Evolutionary conservation across 345 rosid species (phyloP).

Genomic region (Rhodamnia rubescens): DNA sequence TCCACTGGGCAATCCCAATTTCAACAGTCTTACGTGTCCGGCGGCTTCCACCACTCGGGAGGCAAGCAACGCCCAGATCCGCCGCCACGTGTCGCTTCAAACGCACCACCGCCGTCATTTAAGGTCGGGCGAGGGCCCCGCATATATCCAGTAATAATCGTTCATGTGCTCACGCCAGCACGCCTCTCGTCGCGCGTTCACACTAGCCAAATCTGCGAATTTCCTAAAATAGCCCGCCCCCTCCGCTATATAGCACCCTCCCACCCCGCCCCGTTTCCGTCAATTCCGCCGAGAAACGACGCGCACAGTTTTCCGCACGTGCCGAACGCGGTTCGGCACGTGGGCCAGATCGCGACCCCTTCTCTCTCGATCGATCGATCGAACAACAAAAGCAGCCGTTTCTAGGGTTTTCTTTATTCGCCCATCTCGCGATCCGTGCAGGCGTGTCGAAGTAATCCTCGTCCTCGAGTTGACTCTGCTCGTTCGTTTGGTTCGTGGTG

Average conservation of each 20-base stretch:
- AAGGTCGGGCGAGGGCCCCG: neutral
- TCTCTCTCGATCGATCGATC: neutral
- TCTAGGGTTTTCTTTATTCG: neutral
- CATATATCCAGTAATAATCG: neutral
- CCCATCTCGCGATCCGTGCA: neutral
- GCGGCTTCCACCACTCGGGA: neutral
- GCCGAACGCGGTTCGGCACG: neutral
- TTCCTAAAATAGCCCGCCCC: neutral
- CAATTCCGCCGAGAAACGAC: constrained; percentile 1
- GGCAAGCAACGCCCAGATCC: constrained; percentile 4
- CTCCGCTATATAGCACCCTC: neutral
- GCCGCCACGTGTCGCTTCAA: constrained; percentile 12
- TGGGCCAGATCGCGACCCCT: neutral
- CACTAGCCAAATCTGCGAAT: constrained; percentile 11
- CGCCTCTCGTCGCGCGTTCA: constrained; percentile 12
- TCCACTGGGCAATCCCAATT: neutral
- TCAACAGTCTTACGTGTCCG: constrained; percentile 17
- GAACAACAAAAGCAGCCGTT: neutral
- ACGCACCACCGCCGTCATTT: constrained; percentile 19
- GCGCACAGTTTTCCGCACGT: neutral
- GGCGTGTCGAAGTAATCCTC: neutral
- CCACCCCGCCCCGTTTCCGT: neutral
- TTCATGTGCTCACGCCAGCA: constrained; percentile 2
- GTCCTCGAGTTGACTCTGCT: neutral
- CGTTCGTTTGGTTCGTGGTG: neutral